phyloP scores from a whole-genome alignment of 257 asterid genomes.

The Leptodermis oblonga region DNA sequence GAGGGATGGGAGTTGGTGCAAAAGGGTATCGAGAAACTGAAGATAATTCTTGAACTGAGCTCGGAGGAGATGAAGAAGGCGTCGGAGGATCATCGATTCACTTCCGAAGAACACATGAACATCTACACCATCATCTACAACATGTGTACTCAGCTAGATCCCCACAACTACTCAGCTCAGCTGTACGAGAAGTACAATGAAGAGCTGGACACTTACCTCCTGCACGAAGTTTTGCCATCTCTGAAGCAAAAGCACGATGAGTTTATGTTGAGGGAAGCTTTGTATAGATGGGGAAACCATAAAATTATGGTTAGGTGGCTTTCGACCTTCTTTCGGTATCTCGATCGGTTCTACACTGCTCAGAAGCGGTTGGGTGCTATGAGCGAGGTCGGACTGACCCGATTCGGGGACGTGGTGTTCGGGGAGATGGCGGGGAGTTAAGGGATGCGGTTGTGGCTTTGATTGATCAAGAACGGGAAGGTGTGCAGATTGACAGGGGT shows the following conservation, averaged over 20 bases:
- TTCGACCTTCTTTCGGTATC: background rate
- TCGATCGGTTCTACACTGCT: background rate
- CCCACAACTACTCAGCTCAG: background rate
- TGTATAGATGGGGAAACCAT: conserved; percentile 7
- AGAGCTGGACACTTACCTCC: background rate
- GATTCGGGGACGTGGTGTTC: background rate
- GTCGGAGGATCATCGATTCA: background rate
- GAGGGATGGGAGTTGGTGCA: conserved; percentile 1
- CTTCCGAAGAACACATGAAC: background rate
- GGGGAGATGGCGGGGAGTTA: background rate
- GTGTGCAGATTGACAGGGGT: conserved; percentile 4
- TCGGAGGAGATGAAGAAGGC: background rate
- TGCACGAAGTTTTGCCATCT: background rate
- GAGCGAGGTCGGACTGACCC: background rate
- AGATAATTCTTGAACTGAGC: background rate
- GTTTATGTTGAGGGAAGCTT: background rate
- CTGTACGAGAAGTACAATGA: background rate
- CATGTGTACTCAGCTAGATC: background rate
- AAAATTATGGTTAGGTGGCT: conserved; percentile 5
- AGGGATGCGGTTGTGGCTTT: background rate
- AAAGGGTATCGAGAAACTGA: conserved; percentile 1
- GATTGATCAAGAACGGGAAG: conserved; percentile 3
- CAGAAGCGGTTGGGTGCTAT: background rate
- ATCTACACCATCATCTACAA: background rate
- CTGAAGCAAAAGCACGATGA: background rate